Base-by-base conservation (phyloP, 306 rosid genomes). In the Fragaria ananassa region DNA sequence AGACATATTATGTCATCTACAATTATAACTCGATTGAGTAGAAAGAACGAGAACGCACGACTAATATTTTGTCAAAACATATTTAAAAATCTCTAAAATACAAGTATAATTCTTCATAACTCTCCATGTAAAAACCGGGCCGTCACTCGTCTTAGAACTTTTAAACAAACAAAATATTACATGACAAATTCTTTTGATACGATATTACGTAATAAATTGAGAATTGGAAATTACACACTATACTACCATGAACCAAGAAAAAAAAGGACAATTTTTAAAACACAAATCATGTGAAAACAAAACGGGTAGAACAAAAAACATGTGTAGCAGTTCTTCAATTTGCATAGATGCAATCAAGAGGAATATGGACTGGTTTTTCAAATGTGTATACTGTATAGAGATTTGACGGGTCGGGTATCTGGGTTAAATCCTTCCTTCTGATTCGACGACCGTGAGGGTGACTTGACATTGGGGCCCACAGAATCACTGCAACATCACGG, bases 391-490 rank as follows among this genome's bases (percentile, higher is more conserved):
- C 2, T 7, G 2, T 7, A 1, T 0, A 45, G 47, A 8, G 71
- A 72, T 46, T 3, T 73, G 84, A 77, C 54, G 53, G 51, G 57
- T n/a, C 51, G 35, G 68, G 18, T 25, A 60, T 5, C 15, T 50
- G 56, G 64, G 49, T 53, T 21, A n/a, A 51, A 54, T 54, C 53
- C 58, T 53, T 18, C 12, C 64, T 53, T 18, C 12, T 58, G 63
- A 66, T 79, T 53, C 61, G 80, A 86, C 75, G 83, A 80, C 70
- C 15, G 0, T 12, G 71, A 56, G 71, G 54, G 71, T 54, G 70
- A 13, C 57, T 25, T 10, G 68, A 0, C 15, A 6, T 29, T 74
- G 81, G 76, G 79, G 12, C 78, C 82, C 49, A 57, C 9, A 34
- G 78, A 76, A 83, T 81, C 86, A 66, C 37, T 35, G 60, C 60